Percentiles rank a stretch among this genome's conserved stretches.
phyloP scores from a whole-genome alignment of 139 green algal genomes.

The Zygnema cylindricum region DNA sequence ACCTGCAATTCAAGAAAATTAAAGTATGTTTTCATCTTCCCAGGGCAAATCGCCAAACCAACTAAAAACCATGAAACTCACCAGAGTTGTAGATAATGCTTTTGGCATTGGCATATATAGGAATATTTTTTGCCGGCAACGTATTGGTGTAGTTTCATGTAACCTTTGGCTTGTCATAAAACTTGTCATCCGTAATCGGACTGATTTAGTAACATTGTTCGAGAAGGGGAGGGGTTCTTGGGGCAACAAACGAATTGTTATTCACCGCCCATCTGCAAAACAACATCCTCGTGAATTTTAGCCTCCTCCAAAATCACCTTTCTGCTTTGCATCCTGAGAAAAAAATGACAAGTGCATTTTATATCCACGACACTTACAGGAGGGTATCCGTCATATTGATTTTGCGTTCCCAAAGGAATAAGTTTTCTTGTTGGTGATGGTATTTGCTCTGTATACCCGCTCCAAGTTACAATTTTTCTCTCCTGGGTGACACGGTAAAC shows the following conservation, averaged over 20 bases:
- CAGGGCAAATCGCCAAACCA: no score
- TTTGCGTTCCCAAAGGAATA: background rate
- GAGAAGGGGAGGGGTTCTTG: background rate
- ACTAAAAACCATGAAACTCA: no score
- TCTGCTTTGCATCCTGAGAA: no score
- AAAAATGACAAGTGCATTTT: no score
- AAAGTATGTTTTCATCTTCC: no score
- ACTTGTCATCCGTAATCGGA: background rate
- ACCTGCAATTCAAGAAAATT: no score
- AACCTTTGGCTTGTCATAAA: background rate
- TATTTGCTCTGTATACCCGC: background rate
- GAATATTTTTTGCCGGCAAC: background rate
- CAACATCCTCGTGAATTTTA: no score
- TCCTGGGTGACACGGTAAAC: background rate
- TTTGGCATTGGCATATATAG: background rate
- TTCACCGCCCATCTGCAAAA: background rate
- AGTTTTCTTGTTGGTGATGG: background rate
- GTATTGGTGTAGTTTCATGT: background rate
- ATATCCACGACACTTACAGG: no score
- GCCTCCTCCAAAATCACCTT: no score
- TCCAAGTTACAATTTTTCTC: background rate
- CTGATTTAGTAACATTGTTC: background rate
- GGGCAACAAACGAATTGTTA: background rate
- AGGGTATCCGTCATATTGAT: background rate
- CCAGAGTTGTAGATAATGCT: background rate